Evolutionary conservation across 2,329 filamentous ascomycete genomes (phyloP), one percentile per base, ranked within the genome.

Genomic region (Ceratocystis variospora): DNA sequence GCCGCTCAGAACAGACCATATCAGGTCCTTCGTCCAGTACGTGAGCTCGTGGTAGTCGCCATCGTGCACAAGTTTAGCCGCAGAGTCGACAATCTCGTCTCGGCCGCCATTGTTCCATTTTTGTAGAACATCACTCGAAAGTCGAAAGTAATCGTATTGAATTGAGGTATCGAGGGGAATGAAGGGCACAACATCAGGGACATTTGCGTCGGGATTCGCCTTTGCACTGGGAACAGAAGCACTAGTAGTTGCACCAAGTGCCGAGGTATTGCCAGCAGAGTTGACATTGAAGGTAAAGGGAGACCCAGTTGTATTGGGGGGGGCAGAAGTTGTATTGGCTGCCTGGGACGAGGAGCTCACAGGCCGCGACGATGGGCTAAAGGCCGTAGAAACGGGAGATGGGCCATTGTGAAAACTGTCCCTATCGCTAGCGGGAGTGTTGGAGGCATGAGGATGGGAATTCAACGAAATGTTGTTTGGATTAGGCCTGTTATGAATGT

Each of bases 21-120:
- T 83, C 46, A 96, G 82, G 74, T 99, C 94, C 76, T 96, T 90
- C 70, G 92, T 90, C 25, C 96, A 78, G 15, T 82, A 82, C 37
- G 87, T 85, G 46, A 96, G 77, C 67, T 85, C 83, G 59, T 87
- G 79, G 6, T 83, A 77, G 72, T 95, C 87, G 70, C 88, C 84
- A 70, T 87, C 82, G 45, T 83, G 77, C 70, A 85, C 83, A 61
- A 87, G 86, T 70, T 85, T 79, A 55, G 81, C 74, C 28, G 87
- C 88, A 70, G 83, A 80, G 25, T 84, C 80, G 22, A 93, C 76
- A 12, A 96, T 78, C 31, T 84, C 82, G 68, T 86, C 80, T 66
- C 85, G 86, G 37, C 88, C 89, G 59, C 77, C 79, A 44, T 81
- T 79, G 48, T 79, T 76, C 94, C 94, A 97, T 37, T 78, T 76